phyloP scores from a whole-genome alignment of 352 stramenopile species.

The Halophytophthora polymorphica region DNA sequence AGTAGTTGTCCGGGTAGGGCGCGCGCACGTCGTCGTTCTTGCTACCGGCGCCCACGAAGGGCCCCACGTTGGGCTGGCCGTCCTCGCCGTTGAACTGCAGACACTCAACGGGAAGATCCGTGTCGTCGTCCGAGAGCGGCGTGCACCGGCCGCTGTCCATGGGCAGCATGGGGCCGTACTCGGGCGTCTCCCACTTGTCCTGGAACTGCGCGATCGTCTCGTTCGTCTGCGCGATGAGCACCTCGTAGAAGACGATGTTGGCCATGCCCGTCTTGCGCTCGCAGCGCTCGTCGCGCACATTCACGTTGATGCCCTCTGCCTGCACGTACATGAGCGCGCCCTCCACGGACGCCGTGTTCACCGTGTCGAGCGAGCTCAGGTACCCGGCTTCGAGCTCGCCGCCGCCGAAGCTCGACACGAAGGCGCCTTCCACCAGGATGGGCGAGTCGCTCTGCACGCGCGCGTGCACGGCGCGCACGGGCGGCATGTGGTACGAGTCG shows the following conservation, averaged over 20 bases:
- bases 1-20: constrained; percentile 55
- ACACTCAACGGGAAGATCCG: constrained; percentile 40
- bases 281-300: constrained; percentile 52
- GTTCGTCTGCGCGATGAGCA: constrained; percentile 27
- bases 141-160: constrained; percentile 39
- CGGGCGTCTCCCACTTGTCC: not conserved
- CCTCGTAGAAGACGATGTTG: constrained; percentile 40
- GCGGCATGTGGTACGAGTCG: constrained; percentile 57
- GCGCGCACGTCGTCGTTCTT: constrained; percentile 50
- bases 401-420: constrained; percentile 58
- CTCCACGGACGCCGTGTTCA: constrained; percentile 74
- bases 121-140: constrained; percentile 32
- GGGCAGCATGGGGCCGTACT: constrained; percentile 31
- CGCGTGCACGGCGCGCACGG: constrained; percentile 59
- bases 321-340: constrained; percentile 81
- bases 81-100: constrained; percentile 43
- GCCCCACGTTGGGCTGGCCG: constrained; percentile 36
- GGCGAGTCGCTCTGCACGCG: constrained; percentile 71
- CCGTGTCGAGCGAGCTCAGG: constrained; percentile 54
- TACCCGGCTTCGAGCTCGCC: constrained; percentile 59
- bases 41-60: constrained; percentile 51
- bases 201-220: constrained; percentile 28
- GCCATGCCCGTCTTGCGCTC: constrained; percentile 34
- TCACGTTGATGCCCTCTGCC: constrained; percentile 72
- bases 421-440: constrained; percentile 46